These are phyloP conservation scores for Metschnikowia colocasiae DNA, from an alignment of 805 yeast genomes.

Conservation along the genomic window DNA sequence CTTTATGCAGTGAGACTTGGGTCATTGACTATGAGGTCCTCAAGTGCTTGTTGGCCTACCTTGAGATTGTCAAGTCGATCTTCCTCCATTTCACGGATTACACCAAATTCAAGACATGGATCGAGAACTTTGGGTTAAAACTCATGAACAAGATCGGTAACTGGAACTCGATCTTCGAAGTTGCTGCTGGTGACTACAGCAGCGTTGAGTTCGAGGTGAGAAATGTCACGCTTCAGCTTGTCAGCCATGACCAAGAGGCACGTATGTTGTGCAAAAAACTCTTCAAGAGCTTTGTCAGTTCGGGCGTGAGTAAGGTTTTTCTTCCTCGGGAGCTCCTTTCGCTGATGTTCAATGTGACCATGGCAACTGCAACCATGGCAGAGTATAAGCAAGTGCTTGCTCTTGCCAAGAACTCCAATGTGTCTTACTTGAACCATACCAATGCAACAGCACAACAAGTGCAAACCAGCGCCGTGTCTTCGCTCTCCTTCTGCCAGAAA, in stretches of 20 bases:
- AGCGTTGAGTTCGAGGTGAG: slow-evolving; percentile 43
- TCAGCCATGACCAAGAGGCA: slow-evolving; percentile 25
- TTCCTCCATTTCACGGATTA: slow-evolving; percentile 30
- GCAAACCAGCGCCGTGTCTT: slow-evolving; percentile 53
- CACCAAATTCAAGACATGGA: slow-evolving; percentile 23
- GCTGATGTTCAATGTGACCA: slow-evolving; percentile 41
- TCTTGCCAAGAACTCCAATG: slow-evolving; percentile 48
- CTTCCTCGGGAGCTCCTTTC: slow-evolving; percentile 49
- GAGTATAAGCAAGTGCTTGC: slow-evolving; percentile 60
- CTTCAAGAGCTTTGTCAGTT: slow-evolving; percentile 44
- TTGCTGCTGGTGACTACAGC: slow-evolving; percentile 17
- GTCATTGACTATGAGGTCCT: slow-evolving; percentile 31
- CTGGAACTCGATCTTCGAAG: slow-evolving; percentile 24
- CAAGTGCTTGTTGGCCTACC: slow-evolving; percentile 31
- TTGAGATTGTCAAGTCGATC: slow-evolving; percentile 32
- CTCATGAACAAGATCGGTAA: slow-evolving; percentile 23
- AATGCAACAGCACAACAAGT: slow-evolving; percentile 35
- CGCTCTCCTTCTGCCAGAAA: slow-evolving; percentile 49
- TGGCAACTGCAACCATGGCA: slow-evolving; percentile 38
- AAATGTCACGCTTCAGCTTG: slow-evolving; percentile 41
- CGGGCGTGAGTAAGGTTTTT: slow-evolving; percentile 48
- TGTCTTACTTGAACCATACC: slow-evolving; percentile 39
- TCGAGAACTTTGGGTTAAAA: slow-evolving; percentile 14
- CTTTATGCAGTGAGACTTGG: slow-evolving; percentile 22
- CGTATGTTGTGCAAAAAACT: slow-evolving; percentile 35